Conservation (phyloP, 169 alveolate genomes). For the Hammondia hammondi region DNA sequence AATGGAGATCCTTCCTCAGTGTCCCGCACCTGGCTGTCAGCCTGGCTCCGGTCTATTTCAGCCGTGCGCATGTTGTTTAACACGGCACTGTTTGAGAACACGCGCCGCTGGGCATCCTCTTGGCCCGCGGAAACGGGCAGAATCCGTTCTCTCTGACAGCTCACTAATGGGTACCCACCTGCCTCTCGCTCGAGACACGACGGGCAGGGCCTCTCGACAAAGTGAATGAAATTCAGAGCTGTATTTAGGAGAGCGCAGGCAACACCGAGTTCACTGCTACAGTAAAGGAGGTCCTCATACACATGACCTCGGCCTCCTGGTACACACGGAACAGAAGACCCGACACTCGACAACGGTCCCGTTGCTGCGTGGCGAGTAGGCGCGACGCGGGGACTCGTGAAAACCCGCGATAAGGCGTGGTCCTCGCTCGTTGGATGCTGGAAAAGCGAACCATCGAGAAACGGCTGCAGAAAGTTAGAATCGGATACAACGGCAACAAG, state of each 20-base stretch:
- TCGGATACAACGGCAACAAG: neutral
- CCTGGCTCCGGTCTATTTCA: too few relatives aligned
- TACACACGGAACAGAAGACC: neutral
- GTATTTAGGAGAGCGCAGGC: slow-evolving; percentile 43
- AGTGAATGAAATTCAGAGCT: slow-evolving; percentile 41
- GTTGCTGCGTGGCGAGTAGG: neutral
- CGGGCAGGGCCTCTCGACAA: neutral
- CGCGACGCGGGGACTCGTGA: neutral
- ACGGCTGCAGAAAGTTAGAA: neutral
- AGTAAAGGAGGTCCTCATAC: slow-evolving; percentile 28
- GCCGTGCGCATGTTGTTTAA: too few relatives aligned
- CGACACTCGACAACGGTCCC: neutral
- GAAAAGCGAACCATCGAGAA: neutral
- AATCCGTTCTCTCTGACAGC: neutral
- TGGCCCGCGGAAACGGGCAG: too few relatives aligned
- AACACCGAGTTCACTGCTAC: slow-evolving; percentile 21
- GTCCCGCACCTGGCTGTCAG: too few relatives aligned
- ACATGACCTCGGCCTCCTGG: neutral
- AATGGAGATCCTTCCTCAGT: too few relatives aligned
- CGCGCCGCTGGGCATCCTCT: too few relatives aligned
- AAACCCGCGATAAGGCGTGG: neutral
- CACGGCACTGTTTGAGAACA: too few relatives aligned
- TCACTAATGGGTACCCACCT: neutral
- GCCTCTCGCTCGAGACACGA: slow-evolving; percentile 10
- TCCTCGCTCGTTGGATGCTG: neutral